Base-by-base conservation (phyloP, 2,329 filamentous ascomycete genomes). In the Fusarium sp. region DNA sequence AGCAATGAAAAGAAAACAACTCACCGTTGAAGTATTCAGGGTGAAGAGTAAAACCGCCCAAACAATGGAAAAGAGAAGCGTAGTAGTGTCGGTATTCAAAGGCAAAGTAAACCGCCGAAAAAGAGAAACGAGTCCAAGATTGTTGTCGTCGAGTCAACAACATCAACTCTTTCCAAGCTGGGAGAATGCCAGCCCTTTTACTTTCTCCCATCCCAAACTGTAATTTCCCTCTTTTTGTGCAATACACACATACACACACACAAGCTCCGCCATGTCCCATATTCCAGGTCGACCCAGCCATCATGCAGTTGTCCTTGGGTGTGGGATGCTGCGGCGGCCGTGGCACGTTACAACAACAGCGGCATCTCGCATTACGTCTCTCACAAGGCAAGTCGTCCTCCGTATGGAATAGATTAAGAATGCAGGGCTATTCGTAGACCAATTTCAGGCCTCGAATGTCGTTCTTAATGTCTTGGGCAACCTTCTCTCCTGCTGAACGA, bases 291-390 rank as follows among this genome's bases (percentile, higher is more conserved):
- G 27, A 42, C 58, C 58, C 6, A 60, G 36, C 14, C n/a, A 44
- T 27, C 16, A 64, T 55, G 42, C 51, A 62, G 31, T 36, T 44
- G 55, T 62, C 35, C 59, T 66, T 62, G 29, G 42, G 62, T 69
- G 46, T 64, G 67, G 62, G 60, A 67, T 66, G 55, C 66, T 58
- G 49, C 58, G 51, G 46, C 24, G 58, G 42, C 44, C 42, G 75
- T 77, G 51, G 17, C 38, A 78, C 76, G 69, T 76, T 74, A 22
- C 65, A 56, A 64, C 71, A 42, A 62, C 67, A 74, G 71, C 73
- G 68, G 74, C 65, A 78, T 78, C 74, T 74, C 67, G 64, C 76
- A 75, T 66, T 20, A 33, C 46, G 58, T 29, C 22, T 29, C 22
- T 61, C 73, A 76, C 74, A 33, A 42, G 29, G 27, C 12, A 8